A percentile compares a stretch with the other conserved stretches of the same genome.
Evolutionary conservation across 805 yeast species (phyloP).

Genomic region (Schizosaccharomyces lindneri): DNA sequence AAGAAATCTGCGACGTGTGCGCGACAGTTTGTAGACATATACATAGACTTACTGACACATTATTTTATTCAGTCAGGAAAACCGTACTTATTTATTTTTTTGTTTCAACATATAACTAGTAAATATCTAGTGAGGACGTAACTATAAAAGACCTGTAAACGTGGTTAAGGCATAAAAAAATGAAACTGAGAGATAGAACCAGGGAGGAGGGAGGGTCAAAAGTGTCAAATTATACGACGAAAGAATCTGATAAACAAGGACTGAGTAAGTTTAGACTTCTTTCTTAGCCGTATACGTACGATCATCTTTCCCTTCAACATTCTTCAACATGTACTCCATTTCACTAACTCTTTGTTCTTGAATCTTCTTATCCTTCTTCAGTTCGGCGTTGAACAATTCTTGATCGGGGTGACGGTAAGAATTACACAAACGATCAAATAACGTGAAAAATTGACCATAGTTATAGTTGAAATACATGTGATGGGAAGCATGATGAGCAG

Average conservation of each 20-base stretch:
- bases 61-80: too few relatives aligned
- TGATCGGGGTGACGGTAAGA: slow-evolving; percentile 82
- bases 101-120: too few relatives aligned
- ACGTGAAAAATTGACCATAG: slow-evolving; percentile 92
- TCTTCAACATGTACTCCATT: slow-evolving; percentile 56
- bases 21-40: neutral
- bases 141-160: too few relatives aligned
- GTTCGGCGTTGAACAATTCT: slow-evolving; percentile 45
- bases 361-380: slow-evolving; percentile 30
- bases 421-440: slow-evolving; percentile 93
- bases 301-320: slow-evolving; percentile 43
- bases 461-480: slow-evolving; percentile 93
- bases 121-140: too few relatives aligned
- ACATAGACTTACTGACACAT: too few relatives aligned
- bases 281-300: slow-evolving; percentile 3
- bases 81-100: too few relatives aligned
- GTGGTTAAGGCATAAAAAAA: too few relatives aligned
- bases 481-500: slow-evolving; percentile 95
- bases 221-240: neutral
- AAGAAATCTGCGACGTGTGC: neutral
- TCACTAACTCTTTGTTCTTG: slow-evolving; percentile 47
- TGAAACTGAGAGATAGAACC: too few relatives aligned
- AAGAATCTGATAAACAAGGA: neutral
- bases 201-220: too few relatives aligned
- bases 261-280: neutral